These are phyloP conservation scores for Diaporthe ampelina DNA, from an alignment of 2,329 filamentous ascomycete genomes.

Conservation along the genomic window DNA sequence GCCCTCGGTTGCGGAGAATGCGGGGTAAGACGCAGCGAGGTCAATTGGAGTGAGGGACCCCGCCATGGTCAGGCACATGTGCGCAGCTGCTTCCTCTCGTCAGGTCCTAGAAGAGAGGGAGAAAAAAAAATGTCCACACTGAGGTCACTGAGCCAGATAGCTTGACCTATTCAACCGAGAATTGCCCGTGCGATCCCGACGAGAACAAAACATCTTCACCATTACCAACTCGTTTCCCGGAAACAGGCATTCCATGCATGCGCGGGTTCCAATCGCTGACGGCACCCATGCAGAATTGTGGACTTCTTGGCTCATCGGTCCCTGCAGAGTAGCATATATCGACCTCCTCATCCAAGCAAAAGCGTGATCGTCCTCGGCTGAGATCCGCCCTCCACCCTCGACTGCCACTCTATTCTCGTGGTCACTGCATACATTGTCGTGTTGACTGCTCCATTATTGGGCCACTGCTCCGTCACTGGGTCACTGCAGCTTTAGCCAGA, in stretches of 20 bases:
- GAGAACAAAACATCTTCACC: neutral
- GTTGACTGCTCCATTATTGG: neutral
- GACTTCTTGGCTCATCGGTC: neutral
- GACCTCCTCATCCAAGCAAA: constrained; percentile 21
- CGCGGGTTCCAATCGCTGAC: neutral
- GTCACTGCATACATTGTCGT: neutral
- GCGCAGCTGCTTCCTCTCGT: neutral
- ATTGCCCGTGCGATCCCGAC: constrained; percentile 6
- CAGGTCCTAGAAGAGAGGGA: neutral
- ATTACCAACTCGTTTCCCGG: neutral
- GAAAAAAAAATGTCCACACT: neutral
- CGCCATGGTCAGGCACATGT: constrained; percentile 3
- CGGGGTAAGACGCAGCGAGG: constrained; percentile 1
- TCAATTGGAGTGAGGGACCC: constrained; percentile 15
- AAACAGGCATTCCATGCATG: constrained; percentile 13
- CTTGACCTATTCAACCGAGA: constrained; percentile 16
- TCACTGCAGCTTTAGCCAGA: constrained; percentile 19
- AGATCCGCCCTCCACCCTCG: neutral
- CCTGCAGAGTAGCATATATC: constrained; percentile 34
- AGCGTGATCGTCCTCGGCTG: constrained; percentile 22
- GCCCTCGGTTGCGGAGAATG: constrained; percentile 4
- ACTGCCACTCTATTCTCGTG: constrained; percentile 2
- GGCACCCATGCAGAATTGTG: constrained; percentile 20
- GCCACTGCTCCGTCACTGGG: neutral
- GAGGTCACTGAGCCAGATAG: neutral